Base-by-base conservation (phyloP, 2,329 filamentous ascomycete genomes). In the Sphaerulina vaccinii region DNA sequence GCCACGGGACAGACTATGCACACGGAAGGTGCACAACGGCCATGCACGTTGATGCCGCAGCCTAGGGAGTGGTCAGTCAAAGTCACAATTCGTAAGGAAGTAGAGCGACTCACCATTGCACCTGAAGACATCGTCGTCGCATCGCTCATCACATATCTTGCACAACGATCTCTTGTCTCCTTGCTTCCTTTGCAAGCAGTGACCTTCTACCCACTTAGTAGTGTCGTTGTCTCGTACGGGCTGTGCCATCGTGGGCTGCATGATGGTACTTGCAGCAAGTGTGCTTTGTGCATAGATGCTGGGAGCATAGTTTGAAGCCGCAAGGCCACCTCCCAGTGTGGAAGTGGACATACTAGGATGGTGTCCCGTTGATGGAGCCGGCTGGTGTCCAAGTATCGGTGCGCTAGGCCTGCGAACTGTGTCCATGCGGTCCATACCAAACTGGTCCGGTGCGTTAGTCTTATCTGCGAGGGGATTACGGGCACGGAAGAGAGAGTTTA, bases 241-340 rank as follows among this genome's bases (percentile, higher is more conserved):
- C 64, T 91, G 87, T 56, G 90, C 80, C 54, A 89, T 80, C 80
- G 90, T 86, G 62, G 85, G 87, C 29, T 89, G 88, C 88, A 93
- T 91, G 62, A 93, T 84, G 1, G 88, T 93, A 5, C 87, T 91
- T 6, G 88, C 88, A 1, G 88, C 88, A 39, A 93, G 73, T 0
- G 89, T 93, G n/a, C 88, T 92, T 62, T 88, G 86, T 0, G 88
- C 88, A 65, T 93, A 93, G 2, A 88, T 84, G 2, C 88, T 92
- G 2, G 88, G 88, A 4, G 88, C 87, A 68, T 93, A 93, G 21
- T 66, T 71, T 33, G 74, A 75, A 10, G 51, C 44, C 13, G 55
- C 44, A 37, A 47, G 32, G 11, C 71, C 50, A 55, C 71, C 68
- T 51, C 71, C 77, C 24, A 83, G 64, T 3, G 79, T 83, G 21